Conservation (phyloP, 495 filamentous ascomycete genomes). For the Parmelia sp. region DNA sequence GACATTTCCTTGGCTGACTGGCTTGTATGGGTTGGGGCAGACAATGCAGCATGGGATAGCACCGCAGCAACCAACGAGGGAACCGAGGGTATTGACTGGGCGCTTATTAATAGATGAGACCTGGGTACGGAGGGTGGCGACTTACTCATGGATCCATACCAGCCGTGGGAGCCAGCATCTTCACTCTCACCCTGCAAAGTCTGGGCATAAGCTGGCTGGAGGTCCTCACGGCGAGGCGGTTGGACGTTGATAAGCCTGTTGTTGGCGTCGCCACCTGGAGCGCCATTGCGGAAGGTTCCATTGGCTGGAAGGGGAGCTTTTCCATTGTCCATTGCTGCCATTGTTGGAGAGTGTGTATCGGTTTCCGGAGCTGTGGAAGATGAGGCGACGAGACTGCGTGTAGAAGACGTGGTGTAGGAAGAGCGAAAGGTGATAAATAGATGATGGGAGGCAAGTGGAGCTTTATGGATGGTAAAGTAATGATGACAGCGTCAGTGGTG, state of each 20-base stretch:
- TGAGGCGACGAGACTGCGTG: constrained; percentile 16
- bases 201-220: constrained; percentile 84
- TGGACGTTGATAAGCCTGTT: constrained; percentile 64
- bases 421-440: not conserved
- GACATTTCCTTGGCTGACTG: constrained; percentile 86
- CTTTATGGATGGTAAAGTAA: not conserved
- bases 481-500: constrained; percentile 3
- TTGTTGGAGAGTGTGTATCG: constrained; percentile 13
- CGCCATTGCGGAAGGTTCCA: constrained; percentile 20
- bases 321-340: constrained; percentile 31
- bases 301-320: constrained; percentile 36
- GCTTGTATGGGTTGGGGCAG: constrained; percentile 96
- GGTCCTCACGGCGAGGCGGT: constrained; percentile 71
- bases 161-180: constrained; percentile 69
- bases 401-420: constrained; percentile 17
- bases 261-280: constrained; percentile 18
- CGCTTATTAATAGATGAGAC: constrained; percentile 1
- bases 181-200: constrained; percentile 58
- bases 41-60: constrained; percentile 88
- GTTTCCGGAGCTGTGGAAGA: constrained; percentile 12
- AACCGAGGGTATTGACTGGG: constrained; percentile 67
- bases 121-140: constrained; percentile 10
- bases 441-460: not conserved
- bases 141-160: constrained; percentile 87
- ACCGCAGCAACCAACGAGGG: constrained; percentile 69